Conservation (phyloP, 352 stramenopile genomes). For the Phytophthora pseudosyringae region DNA sequence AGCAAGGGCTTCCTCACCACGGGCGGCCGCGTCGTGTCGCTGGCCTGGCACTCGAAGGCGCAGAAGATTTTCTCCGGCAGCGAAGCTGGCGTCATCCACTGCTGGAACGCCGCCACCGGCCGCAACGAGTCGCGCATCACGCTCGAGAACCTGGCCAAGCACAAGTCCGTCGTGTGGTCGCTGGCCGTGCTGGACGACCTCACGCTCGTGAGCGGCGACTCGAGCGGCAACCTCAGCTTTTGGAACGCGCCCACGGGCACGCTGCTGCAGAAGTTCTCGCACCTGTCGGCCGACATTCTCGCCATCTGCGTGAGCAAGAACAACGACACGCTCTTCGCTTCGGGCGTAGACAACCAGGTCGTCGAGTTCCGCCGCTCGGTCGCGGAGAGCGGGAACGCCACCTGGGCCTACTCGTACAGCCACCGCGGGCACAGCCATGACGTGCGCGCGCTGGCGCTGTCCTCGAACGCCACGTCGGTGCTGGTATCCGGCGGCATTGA, state of each 20-base stretch:
- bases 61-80: constrained; percentile 88
- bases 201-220: constrained; percentile 94
- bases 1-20: constrained; percentile 84
- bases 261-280: constrained; percentile 92
- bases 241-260: constrained; percentile 93
- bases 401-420: constrained; percentile 87
- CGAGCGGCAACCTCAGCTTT: constrained; percentile 92
- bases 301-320: constrained; percentile 81
- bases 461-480: constrained; percentile 50
- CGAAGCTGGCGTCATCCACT: constrained; percentile 89
- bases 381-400: constrained; percentile 42
- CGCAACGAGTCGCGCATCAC: constrained; percentile 88
- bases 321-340: constrained; percentile 93
- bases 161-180: constrained; percentile 90
- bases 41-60: constrained; percentile 79
- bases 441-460: constrained; percentile 87
- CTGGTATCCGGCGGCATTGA: constrained; percentile 94
- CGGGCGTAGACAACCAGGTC: constrained; percentile 94
- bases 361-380: constrained; percentile 76
- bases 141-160: constrained; percentile 78
- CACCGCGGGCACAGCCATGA: constrained; percentile 93
- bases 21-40: constrained; percentile 75
- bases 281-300: constrained; percentile 92
- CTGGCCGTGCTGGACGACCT: constrained; percentile 90
- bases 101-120: constrained; percentile 79